Conservation (phyloP, 2,329 filamentous ascomycete species). For the Colletotrichum karsti region DNA sequence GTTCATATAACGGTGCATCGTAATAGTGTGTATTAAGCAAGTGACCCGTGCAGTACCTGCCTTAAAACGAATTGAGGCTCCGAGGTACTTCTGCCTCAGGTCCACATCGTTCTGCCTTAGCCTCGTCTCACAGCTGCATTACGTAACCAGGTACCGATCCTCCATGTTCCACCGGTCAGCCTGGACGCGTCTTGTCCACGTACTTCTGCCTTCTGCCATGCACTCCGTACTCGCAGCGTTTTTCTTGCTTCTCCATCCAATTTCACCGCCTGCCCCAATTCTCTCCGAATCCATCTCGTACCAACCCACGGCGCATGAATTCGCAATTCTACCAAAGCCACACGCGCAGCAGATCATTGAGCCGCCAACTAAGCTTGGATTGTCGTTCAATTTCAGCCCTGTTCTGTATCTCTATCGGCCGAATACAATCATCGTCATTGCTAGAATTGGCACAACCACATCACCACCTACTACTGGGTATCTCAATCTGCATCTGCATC, state of each 20-base stretch:
- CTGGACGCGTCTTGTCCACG: constrained; percentile 8
- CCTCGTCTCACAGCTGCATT: background rate
- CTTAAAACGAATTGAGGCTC: background rate
- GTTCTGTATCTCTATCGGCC: background rate
- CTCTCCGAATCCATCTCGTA: background rate
- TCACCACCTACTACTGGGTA: too few relatives aligned
- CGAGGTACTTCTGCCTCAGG: constrained; percentile 6
- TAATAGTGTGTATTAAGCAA: too few relatives aligned
- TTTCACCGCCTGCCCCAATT: constrained; percentile 10
- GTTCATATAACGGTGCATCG: too few relatives aligned
- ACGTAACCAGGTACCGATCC: constrained; percentile 19
- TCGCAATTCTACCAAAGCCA: constrained; percentile 27
- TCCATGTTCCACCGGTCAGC: background rate
- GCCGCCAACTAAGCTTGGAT: constrained; percentile 15
- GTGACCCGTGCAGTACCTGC: background rate
- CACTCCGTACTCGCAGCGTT: background rate
- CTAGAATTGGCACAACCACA: background rate
- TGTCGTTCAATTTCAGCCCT: constrained; percentile 16
- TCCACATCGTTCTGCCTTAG: constrained; percentile 1
- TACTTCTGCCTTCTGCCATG: too few relatives aligned
- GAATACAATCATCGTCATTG: constrained; percentile 3
- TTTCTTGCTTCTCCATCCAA: constrained; percentile 7
- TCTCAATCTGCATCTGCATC: background rate
- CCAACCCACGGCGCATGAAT: constrained; percentile 22
- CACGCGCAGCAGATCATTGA: constrained; percentile 27